phyloP scores from a whole-genome alignment of 2,329 filamentous ascomycete species.

The Sporothrix globosa region DNA sequence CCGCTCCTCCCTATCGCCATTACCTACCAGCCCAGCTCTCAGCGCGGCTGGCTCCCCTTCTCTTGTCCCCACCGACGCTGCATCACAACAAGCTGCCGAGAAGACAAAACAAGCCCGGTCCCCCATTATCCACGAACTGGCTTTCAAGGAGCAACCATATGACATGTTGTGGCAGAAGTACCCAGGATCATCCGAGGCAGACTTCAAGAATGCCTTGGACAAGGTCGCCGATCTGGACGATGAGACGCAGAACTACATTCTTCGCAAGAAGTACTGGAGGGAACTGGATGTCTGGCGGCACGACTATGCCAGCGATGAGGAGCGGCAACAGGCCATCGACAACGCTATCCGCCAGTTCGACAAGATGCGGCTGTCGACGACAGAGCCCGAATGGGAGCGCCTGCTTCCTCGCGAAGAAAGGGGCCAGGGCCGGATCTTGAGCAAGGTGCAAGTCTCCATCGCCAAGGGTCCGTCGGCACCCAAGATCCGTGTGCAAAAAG shows the following conservation, averaged over 20 bases:
- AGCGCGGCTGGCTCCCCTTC: constrained; percentile 59
- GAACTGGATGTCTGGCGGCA: constrained; percentile 68
- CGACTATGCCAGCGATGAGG: constrained; percentile 56
- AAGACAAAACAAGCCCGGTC: constrained; percentile 49
- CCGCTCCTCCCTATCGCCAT: constrained; percentile 39
- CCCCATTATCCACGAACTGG: constrained; percentile 64
- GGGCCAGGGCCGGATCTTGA: constrained; percentile 63
- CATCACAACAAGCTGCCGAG: constrained; percentile 59
- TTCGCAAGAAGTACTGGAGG: constrained; percentile 63
- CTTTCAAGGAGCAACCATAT: constrained; percentile 56
- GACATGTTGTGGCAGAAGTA: constrained; percentile 56
- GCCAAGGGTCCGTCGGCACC: constrained; percentile 55
- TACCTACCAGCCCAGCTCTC: constrained; percentile 60
- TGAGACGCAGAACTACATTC: constrained; percentile 55
- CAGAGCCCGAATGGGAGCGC: constrained; percentile 64
- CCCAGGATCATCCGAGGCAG: constrained; percentile 53
- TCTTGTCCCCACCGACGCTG: constrained; percentile 53
- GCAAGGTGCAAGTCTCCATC: constrained; percentile 63
- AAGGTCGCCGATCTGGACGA: constrained; percentile 61
- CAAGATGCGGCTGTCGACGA: constrained; percentile 58
- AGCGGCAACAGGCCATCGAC: constrained; percentile 64
- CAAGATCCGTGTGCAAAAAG: constrained; percentile 56
- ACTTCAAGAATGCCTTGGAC: constrained; percentile 57
- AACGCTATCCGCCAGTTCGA: constrained; percentile 64
- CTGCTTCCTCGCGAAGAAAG: constrained; percentile 62